Evolutionary conservation across 768 basidiomycete genomes (phyloP).

Genomic region (Chalciporus chontae): DNA sequence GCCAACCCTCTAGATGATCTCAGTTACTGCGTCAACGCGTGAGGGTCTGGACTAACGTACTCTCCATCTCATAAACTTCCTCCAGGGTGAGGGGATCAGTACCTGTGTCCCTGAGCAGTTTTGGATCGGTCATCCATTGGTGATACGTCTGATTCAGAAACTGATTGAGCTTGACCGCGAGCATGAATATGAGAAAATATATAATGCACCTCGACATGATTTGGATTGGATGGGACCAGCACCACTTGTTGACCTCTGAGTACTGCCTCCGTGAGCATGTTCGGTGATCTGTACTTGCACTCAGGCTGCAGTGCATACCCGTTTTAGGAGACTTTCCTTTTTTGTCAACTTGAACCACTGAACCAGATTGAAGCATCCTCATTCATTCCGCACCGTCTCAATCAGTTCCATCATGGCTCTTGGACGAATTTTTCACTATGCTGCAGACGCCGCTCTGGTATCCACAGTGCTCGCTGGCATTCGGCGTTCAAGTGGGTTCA

Average conservation of each 20-base stretch:
- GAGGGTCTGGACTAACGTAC: slow-evolving; percentile 38
- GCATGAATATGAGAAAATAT: neutral
- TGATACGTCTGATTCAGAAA: slow-evolving; percentile 62
- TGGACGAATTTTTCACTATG: slow-evolving; percentile 78
- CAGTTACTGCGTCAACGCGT: neutral
- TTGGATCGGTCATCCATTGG: slow-evolving; percentile 80
- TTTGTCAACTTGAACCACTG: slow-evolving; percentile 1
- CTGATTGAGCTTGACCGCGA: neutral
- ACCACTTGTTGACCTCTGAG: slow-evolving; percentile 66
- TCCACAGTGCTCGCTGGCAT: slow-evolving; percentile 92
- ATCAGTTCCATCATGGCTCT: slow-evolving; percentile 41
- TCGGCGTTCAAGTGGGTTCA: slow-evolving; percentile 83
- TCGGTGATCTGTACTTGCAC: neutral
- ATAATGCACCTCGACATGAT: slow-evolving; percentile 38
- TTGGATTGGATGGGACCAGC: slow-evolving; percentile 75
- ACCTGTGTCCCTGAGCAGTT: slow-evolving; percentile 73
- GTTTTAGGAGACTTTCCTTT: slow-evolving; percentile 19
- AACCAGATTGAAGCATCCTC: slow-evolving; percentile 2
- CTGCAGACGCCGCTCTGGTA: slow-evolving; percentile 78
- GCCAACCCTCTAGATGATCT: slow-evolving; percentile 68
- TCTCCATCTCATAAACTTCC: slow-evolving; percentile 88
- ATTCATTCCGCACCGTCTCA: neutral
- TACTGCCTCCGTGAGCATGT: slow-evolving; percentile 32
- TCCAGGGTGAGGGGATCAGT: slow-evolving; percentile 79
- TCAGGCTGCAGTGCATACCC: too few species aligned